Evolutionary conservation across 2,329 filamentous ascomycete genomes (phyloP).

Genomic region (Monilinia polystroma): DNA sequence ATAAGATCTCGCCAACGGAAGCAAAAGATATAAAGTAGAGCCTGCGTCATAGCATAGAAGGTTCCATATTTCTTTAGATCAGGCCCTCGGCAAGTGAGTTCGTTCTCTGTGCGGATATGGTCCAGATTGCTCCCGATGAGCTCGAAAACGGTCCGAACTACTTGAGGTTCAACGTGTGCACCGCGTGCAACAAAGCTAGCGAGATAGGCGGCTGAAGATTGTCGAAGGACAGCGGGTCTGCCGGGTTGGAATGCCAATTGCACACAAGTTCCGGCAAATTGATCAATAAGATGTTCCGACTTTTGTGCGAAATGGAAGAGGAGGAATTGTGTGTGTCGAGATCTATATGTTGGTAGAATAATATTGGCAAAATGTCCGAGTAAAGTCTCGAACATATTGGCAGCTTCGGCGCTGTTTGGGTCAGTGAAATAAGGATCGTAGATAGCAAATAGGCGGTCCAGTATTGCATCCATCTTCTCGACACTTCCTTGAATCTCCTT

Average conservation of each 20-base stretch:
- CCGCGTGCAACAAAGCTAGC: slow-evolving; percentile 93
- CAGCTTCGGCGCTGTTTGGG: slow-evolving; percentile 65
- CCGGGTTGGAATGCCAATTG: slow-evolving; percentile 63
- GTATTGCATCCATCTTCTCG: slow-evolving; percentile 84
- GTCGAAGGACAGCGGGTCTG: slow-evolving; percentile 70
- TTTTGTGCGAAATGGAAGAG: slow-evolving; percentile 93
- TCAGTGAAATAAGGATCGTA: slow-evolving; percentile 72
- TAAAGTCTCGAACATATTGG: slow-evolving; percentile 73
- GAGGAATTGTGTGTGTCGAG: slow-evolving; percentile 90
- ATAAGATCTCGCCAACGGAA: slow-evolving; percentile 95
- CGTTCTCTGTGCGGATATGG: slow-evolving; percentile 68
- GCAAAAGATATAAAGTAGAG: slow-evolving; percentile 77
- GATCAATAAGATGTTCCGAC: slow-evolving; percentile 73
- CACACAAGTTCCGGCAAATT: slow-evolving; percentile 77
- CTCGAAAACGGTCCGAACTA: slow-evolving; percentile 80
- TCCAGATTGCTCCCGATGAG: slow-evolving; percentile 78
- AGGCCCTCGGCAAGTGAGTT: slow-evolving; percentile 74
- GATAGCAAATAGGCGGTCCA: slow-evolving; percentile 83
- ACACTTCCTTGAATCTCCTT: slow-evolving; percentile 77
- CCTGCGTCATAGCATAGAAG: slow-evolving; percentile 71
- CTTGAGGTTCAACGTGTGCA: slow-evolving; percentile 70
- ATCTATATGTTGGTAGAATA: slow-evolving; percentile 87
- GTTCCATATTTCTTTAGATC: slow-evolving; percentile 68
- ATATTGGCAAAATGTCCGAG: slow-evolving; percentile 83
- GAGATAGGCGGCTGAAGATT: slow-evolving; percentile 87